Evolutionary conservation across 2,329 filamentous ascomycete genomes (phyloP).

Genomic region (Xylariaceae sp.): DNA sequence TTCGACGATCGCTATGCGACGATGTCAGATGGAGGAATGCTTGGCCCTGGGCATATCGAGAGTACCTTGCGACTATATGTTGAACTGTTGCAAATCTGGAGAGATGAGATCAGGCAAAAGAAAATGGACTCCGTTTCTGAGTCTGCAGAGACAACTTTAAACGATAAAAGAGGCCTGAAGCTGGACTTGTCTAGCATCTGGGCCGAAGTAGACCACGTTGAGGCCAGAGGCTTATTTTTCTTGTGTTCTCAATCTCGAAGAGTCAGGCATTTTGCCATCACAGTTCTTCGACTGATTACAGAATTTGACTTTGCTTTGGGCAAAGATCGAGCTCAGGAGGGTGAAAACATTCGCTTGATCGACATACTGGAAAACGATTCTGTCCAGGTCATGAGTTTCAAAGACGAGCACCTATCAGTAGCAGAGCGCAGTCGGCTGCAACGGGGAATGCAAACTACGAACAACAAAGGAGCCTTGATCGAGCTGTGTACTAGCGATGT

Average conservation of each 20-base stretch:
- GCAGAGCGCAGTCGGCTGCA: conserved; percentile 90
- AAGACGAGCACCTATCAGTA: conserved; percentile 85
- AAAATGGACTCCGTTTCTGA: conserved; percentile 68
- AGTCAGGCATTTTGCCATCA: conserved; percentile 87
- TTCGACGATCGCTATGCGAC: conserved; percentile 97
- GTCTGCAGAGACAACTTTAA: conserved; percentile 55
- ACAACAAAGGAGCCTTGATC: conserved; percentile 79
- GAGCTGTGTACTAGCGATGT: conserved; percentile 95
- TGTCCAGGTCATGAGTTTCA: conserved; percentile 82
- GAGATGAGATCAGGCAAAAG: conserved; percentile 89
- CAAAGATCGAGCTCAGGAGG: conserved; percentile 55
- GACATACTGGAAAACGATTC: conserved; percentile 89
- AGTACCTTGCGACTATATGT: conserved; percentile 90
- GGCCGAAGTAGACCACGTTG: conserved; percentile 93
- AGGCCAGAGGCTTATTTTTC: conserved; percentile 95
- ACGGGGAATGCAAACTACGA: conserved; percentile 79
- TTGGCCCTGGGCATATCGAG: conserved; percentile 90
- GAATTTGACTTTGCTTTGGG: conserved; percentile 90
- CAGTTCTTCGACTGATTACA: conserved; percentile 83
- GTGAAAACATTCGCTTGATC: conserved; percentile 72
- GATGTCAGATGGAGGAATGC: conserved; percentile 96
- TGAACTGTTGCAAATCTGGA: conserved; percentile 93
- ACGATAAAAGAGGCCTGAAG: conserved; percentile 70
- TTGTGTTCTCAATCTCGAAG: conserved; percentile 90
- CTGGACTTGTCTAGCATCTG: conserved; percentile 84